Evolutionary conservation across 2,329 filamentous ascomycete species (phyloP), one percentile per base, ranked within the genome.

Genomic region (Didymella segeticola): DNA sequence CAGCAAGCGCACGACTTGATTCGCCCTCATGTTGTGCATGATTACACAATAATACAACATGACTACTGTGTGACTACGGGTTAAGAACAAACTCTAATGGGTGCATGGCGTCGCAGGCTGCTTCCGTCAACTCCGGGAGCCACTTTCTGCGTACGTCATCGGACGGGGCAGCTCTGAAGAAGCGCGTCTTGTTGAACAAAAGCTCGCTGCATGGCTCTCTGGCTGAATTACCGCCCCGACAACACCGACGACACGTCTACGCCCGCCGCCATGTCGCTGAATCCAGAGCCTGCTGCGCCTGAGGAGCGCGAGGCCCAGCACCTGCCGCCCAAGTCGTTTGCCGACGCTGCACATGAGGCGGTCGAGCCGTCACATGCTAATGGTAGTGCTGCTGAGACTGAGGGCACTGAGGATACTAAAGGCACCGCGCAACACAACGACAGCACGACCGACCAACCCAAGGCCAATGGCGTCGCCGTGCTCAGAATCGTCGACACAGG

Each of bases 311-410:
- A 72, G 29, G 65, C 72, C 31, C 70, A 75, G 15, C 53, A 73
- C 29, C 70, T 78, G 27, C 63, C 74, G 15, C 75, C 74, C 55
- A 80, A 79, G 61, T 76, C 75, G 41, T 79, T 77, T 62, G 75
- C 74, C 27, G 77, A 76, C 56, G 77, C 77, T 26, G 72, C 73
- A 53, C 66, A 75, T 58, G 64, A 73, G 53, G 69, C 64, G 49
- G 56, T 71, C 23, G 51, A 66, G 47, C 55, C 58, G 38, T 65
- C 64, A 61, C 66, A 70, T 61, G 62, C 39, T 23, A 61, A 60
- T 26, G 53, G 37, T 17, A 54, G 43, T 19, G 58, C 68, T 30
- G 60, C 54, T 52, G 53, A 58, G 22, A 47, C 42, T 15, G 55
- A 62, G 34, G 6, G 19, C 20, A 14, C 14, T 5, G 23, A 37